These are phyloP conservation scores for Incumbomyces delicatus DNA, from an alignment of 2,329 filamentous ascomycete genomes.

Conservation along the genomic window DNA sequence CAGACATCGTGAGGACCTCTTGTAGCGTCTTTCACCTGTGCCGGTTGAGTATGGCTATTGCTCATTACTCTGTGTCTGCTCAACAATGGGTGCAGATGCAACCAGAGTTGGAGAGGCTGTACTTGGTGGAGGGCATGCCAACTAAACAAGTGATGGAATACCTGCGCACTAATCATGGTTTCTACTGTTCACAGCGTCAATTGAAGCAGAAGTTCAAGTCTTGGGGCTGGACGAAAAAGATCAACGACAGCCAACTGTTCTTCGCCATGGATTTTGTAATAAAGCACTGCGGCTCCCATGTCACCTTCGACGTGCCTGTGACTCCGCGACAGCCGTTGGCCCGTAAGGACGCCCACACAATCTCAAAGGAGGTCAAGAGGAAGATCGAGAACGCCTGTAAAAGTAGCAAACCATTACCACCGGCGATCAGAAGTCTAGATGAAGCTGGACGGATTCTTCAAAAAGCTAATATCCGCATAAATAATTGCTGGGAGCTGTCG, in stretches of 20 bases:
- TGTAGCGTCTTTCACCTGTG: too few species aligned
- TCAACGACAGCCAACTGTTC: background rate
- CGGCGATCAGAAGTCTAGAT: background rate
- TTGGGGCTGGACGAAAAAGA: constrained; percentile 15
- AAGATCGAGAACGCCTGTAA: background rate
- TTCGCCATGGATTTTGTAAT: constrained; percentile 3
- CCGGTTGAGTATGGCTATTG: background rate
- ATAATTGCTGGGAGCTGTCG: background rate
- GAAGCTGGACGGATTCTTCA: background rate
- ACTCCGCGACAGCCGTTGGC: background rate
- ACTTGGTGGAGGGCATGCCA: constrained; percentile 11
- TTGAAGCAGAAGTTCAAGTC: constrained; percentile 15
- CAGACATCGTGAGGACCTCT: too few species aligned
- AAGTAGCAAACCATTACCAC: background rate
- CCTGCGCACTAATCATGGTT: constrained; percentile 6
- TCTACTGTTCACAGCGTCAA: constrained; percentile 13
- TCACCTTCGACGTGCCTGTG: background rate
- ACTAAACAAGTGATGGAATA: constrained; percentile 8
- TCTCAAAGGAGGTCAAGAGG: background rate
- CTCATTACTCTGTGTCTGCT: background rate
- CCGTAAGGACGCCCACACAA: background rate
- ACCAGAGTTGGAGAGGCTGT: constrained; percentile 5
- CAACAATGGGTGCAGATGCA: background rate
- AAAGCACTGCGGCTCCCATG: background rate
- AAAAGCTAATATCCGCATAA: background rate